Conservation (phyloP, 805 yeast genomes). For the Cyberlindnera veronae region DNA sequence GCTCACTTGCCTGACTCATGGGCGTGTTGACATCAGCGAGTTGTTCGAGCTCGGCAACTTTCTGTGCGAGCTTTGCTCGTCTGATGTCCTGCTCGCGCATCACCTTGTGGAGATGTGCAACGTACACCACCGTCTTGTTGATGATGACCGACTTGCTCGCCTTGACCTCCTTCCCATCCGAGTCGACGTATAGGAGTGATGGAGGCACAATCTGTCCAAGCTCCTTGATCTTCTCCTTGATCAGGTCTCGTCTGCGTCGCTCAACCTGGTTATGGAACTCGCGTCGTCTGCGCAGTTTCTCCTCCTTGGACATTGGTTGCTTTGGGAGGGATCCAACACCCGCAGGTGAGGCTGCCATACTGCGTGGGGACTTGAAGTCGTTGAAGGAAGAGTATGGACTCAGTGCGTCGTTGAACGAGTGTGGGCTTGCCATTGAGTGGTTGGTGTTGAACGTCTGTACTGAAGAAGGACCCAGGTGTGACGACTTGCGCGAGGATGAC, state of each 20-base stretch:
- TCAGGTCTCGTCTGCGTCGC: slow-evolving; percentile 84
- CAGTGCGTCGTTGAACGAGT: slow-evolving; percentile 24
- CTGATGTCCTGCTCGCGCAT: slow-evolving; percentile 52
- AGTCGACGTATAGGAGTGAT: slow-evolving; percentile 45
- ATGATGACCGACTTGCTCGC: slow-evolving; percentile 82
- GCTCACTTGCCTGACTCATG: slow-evolving; percentile 6
- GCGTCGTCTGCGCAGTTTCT: slow-evolving; percentile 69
- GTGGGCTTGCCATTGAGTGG: slow-evolving; percentile 11
- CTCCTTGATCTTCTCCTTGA: slow-evolving; percentile 84
- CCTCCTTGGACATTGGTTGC: slow-evolving; percentile 50
- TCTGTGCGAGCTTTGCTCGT: slow-evolving; percentile 37
- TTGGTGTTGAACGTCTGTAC: slow-evolving; percentile 8
- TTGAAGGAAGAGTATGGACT: slow-evolving; percentile 29
- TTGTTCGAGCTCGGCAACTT: slow-evolving; percentile 35
- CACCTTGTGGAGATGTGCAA: slow-evolving; percentile 60
- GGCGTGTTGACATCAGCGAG: slow-evolving; percentile 17
- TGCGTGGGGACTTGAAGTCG: slow-evolving; percentile 30
- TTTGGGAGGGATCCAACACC: slow-evolving; percentile 29
- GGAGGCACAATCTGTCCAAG: slow-evolving; percentile 82
- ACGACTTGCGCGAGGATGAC: slow-evolving; percentile 7
- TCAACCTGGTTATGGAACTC: slow-evolving; percentile 95
- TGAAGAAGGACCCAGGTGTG: slow-evolving; percentile 8
- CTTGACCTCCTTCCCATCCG: slow-evolving; percentile 57
- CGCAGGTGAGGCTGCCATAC: slow-evolving; percentile 29
- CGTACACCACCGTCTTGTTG: slow-evolving; percentile 76